Evolutionary conservation across 257 asterid genomes (phyloP).

Genomic region (Jasminum sambac): DNA sequence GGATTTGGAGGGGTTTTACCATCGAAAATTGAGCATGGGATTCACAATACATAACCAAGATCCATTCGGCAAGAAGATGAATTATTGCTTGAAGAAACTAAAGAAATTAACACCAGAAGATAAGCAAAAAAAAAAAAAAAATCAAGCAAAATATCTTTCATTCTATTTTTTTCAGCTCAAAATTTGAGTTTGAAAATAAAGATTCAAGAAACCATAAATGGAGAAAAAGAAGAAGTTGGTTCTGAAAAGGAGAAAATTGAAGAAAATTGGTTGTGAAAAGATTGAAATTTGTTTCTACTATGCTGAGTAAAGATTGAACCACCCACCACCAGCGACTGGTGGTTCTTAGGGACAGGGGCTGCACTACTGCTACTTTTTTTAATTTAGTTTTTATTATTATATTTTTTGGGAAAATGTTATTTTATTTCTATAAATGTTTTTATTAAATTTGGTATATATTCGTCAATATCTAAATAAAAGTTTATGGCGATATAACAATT

Average conservation of each 20-base stretch:
- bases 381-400: too few relatives aligned
- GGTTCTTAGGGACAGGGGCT: too few relatives aligned
- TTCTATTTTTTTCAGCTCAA: slow-evolving; percentile 10
- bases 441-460: too few relatives aligned
- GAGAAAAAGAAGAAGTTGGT: background rate
- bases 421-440: too few relatives aligned
- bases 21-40: slow-evolving; percentile 67
- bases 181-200: slow-evolving; percentile 18
- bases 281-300: background rate
- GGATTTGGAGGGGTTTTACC: slow-evolving; percentile 39
- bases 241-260: slow-evolving; percentile 13
- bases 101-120: slow-evolving; percentile 19
- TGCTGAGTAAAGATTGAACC: background rate
- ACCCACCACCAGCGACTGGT: too few relatives aligned
- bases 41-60: slow-evolving; percentile 51
- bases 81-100: slow-evolving; percentile 23
- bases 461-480: too few relatives aligned
- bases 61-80: slow-evolving; percentile 63
- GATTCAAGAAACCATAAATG: slow-evolving; percentile 8
- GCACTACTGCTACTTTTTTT: too few relatives aligned
- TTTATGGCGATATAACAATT: too few relatives aligned
- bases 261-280: slow-evolving; percentile 16
- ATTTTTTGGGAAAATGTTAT: too few relatives aligned
- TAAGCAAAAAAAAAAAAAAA: slow-evolving; percentile 22
- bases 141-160: slow-evolving; percentile 42